These are phyloP conservation scores for Thielaviopsis populi DNA, from an alignment of 2,329 filamentous ascomycete genomes.

Conservation along the genomic window DNA sequence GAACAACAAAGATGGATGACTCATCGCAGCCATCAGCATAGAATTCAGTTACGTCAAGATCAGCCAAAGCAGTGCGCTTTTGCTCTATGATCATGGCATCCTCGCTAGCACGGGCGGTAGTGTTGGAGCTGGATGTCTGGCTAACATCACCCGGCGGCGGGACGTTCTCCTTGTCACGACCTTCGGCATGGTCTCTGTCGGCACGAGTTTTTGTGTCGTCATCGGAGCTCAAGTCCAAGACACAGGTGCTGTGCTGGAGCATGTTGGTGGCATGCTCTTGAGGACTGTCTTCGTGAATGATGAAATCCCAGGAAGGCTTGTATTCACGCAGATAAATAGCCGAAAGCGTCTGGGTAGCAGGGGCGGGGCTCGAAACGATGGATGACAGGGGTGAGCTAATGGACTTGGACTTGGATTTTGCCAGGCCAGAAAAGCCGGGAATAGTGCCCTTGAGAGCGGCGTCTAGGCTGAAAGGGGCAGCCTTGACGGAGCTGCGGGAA, in stretches of 20 bases:
- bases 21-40: conserved; percentile 52
- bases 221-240: conserved; percentile 78
- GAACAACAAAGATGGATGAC: conserved; percentile 44
- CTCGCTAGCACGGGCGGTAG: conserved; percentile 22
- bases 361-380: conserved; percentile 22
- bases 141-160: conserved; percentile 55
- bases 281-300: conserved; percentile 82
- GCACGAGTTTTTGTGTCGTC: conserved; percentile 53
- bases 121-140: conserved; percentile 33
- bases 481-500: conserved; percentile 29
- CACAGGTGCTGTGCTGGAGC: conserved; percentile 77
- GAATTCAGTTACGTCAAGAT: conserved; percentile 52
- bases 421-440: conserved; percentile 40
- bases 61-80: conserved; percentile 48
- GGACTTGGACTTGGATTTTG: conserved; percentile 13
- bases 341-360: conserved; percentile 18
- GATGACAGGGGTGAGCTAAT: conserved; percentile 21
- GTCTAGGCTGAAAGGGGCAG: conserved; percentile 67
- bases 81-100: conserved; percentile 49
- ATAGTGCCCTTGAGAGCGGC: conserved; percentile 68
- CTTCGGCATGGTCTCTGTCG: conserved; percentile 38
- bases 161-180: conserved; percentile 82
- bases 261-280: conserved; percentile 86
- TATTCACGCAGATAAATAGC: conserved; percentile 26
- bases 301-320: conserved; percentile 70